Percentiles rank a stretch among this genome's conserved stretches.
These are phyloP conservation scores for Aspergillus clavatus DNA, from an alignment of 2,329 filamentous ascomycete genomes.

Conservation along the genomic window DNA sequence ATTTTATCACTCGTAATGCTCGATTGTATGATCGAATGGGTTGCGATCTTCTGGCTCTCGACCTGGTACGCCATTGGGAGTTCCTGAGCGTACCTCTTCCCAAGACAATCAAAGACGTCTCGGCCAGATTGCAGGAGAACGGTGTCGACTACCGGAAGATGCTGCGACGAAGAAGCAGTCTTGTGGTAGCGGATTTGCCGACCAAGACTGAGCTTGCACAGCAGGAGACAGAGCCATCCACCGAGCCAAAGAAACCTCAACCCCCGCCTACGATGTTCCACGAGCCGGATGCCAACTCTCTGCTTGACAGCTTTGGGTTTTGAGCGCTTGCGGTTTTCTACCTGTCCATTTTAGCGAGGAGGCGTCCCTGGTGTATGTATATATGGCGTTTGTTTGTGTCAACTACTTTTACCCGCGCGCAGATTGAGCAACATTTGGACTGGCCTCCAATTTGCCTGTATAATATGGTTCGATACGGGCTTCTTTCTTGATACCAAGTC, in stretches of 20 bases:
- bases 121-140: conserved; percentile 24
- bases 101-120: conserved; percentile 36
- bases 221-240: conserved; percentile 35
- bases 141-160: conserved; percentile 61
- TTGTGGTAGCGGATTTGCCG: conserved; percentile 69
- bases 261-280: conserved; percentile 73
- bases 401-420: neutral
- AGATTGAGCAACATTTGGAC: neutral
- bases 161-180: conserved; percentile 65
- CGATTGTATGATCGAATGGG: conserved; percentile 85
- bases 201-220: conserved; percentile 40
- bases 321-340: conserved; percentile 35
- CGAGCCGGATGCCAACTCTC: conserved; percentile 82
- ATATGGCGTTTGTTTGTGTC: conserved; percentile 8
- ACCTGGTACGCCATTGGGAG: conserved; percentile 60
- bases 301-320: conserved; percentile 92
- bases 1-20: conserved; percentile 82
- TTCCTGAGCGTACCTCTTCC: conserved; percentile 27
- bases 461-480: neutral
- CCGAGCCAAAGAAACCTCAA: conserved; percentile 42
- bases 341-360: neutral
- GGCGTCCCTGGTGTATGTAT: conserved; percentile 1
- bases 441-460: neutral
- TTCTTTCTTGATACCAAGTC: neutral
- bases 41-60: conserved; percentile 81